phyloP scores from a whole-genome alignment of 2,329 filamentous ascomycete species.

The Blumeria graminis region DNA sequence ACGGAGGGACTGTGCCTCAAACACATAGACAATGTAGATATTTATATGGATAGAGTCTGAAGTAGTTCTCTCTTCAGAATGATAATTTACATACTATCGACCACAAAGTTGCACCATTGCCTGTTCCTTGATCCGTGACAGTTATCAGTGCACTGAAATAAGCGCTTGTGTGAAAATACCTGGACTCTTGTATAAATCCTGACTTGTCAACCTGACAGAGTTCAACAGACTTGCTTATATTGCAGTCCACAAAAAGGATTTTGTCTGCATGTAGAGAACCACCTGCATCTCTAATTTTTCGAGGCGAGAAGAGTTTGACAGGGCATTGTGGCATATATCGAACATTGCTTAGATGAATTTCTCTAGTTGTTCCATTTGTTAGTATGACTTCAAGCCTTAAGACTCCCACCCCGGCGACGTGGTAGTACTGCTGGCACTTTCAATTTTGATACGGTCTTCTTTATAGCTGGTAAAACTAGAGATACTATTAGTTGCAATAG shows the following conservation, averaged over 20 bases:
- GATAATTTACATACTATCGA: no score
- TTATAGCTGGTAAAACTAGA: background rate
- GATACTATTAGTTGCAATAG: background rate
- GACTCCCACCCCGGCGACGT: background rate
- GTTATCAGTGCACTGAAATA: background rate
- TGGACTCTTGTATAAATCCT: background rate
- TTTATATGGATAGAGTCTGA: no score
- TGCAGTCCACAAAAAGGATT: background rate
- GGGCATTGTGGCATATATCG: background rate
- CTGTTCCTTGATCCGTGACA: no score
- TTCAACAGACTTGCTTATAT: background rate
- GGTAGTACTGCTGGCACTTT: background rate
- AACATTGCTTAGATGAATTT: background rate
- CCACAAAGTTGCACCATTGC: no score
- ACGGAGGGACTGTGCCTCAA: no score
- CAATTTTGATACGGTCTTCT: background rate
- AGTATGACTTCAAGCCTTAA: background rate
- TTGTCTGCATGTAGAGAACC: background rate
- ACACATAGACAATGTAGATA: no score
- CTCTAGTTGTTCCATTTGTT: background rate
- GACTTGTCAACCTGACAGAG: background rate
- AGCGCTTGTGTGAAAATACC: background rate
- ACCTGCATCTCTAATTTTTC: background rate
- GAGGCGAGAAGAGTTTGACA: background rate
- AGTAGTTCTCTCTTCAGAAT: no score